Evolutionary conservation across 108 stramenopile species (phyloP).

Genomic region (Cyclostephanos tholiformis): DNA sequence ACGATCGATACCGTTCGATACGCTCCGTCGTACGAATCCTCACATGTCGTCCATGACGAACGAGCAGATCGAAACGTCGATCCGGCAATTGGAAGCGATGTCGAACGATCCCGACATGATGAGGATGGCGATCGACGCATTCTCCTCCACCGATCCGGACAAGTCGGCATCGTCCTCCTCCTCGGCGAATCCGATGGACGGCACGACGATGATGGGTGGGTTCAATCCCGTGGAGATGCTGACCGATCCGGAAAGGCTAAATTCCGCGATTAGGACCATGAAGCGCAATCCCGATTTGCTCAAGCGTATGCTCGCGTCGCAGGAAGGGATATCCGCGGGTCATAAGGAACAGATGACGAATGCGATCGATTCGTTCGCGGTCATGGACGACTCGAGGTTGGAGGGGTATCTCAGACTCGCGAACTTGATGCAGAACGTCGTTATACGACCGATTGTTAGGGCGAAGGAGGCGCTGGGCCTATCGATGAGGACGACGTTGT

Average conservation of each 20-base stretch:
- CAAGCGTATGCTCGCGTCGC: slow-evolving; percentile 53
- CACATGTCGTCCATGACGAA: slow-evolving; percentile 73
- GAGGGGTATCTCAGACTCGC: slow-evolving; percentile 61
- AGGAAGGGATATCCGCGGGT: slow-evolving; percentile 40
- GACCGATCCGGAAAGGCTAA: slow-evolving; percentile 67
- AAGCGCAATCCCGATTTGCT: slow-evolving; percentile 80
- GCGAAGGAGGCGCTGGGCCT: slow-evolving; percentile 34
- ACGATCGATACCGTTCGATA: slow-evolving; percentile 48
- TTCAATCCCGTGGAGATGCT: slow-evolving; percentile 54
- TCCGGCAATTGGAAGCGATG: slow-evolving; percentile 72
- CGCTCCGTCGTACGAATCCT: slow-evolving; percentile 63
- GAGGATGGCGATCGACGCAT: slow-evolving; percentile 59
- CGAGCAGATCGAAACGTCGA: slow-evolving; percentile 60
- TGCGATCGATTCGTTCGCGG: slow-evolving; percentile 64
- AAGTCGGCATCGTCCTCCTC: neutral
- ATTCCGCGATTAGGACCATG: slow-evolving; percentile 62
- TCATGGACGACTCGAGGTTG: slow-evolving; percentile 69
- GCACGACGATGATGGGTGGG: slow-evolving; percentile 28
- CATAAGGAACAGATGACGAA: slow-evolving; percentile 58
- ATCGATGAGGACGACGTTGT: slow-evolving; percentile 21
- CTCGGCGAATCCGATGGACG: slow-evolving; percentile 18
- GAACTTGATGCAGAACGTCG: slow-evolving; percentile 52
- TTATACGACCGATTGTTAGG: slow-evolving; percentile 36
- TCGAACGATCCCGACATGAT: slow-evolving; percentile 73
- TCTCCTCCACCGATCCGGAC: slow-evolving; percentile 9